phyloP scores from a whole-genome alignment of 257 asterid species.

The Vinca minor region DNA sequence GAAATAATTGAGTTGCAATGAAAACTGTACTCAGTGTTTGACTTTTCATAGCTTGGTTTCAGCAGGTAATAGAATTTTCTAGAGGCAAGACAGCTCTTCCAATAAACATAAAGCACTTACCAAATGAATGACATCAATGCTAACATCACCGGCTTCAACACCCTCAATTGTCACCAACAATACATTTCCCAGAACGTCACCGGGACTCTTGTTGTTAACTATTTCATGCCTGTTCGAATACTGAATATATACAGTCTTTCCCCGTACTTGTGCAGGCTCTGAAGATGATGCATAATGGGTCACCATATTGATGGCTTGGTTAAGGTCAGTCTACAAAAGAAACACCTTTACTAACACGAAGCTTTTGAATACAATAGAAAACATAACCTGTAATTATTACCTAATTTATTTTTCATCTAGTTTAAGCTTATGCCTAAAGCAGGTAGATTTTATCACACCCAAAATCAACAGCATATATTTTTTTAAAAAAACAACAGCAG shows the following conservation, averaged over 20 bases:
- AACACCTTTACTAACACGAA: neutral
- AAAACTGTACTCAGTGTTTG: neutral
- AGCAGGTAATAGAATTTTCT: neutral
- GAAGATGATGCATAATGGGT: constrained; percentile 66
- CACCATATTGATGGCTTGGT: constrained; percentile 85
- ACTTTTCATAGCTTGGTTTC: neutral
- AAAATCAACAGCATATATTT: too few species aligned
- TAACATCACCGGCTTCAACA: constrained; percentile 76
- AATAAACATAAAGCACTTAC: constrained; percentile 29
- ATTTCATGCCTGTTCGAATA: constrained; percentile 83
- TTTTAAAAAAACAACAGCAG: too few species aligned
- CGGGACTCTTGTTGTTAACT: constrained; percentile 71
- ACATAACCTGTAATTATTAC: neutral
- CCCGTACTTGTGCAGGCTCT: constrained; percentile 79
- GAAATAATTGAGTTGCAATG: neutral
- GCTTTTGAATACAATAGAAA: neutral
- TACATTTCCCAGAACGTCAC: constrained; percentile 79
- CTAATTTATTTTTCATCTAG: neutral
- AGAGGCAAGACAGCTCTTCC: neutral
- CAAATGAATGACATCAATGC: constrained; percentile 84
- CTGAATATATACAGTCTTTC: constrained; percentile 75
- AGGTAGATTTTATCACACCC: too few species aligned
- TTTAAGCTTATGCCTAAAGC: neutral
- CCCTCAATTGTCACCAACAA: constrained; percentile 81
- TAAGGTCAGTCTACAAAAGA: constrained; percentile 59